Base-by-base conservation (phyloP, 2,329 filamentous ascomycete species). In the Trichophyton rubrum region DNA sequence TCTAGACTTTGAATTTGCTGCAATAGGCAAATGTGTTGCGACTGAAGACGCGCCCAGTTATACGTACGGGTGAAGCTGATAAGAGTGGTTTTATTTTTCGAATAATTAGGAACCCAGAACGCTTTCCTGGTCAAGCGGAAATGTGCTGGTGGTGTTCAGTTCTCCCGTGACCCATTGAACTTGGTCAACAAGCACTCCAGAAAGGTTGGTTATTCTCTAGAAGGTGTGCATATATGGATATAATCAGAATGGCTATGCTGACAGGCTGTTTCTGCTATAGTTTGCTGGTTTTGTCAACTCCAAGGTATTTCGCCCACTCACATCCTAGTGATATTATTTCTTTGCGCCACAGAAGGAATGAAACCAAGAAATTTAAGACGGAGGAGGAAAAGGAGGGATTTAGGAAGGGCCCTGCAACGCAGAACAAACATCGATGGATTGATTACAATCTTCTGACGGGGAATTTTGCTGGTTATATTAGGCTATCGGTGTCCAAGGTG, bases 141-240 rank as follows among this genome's bases (percentile, higher is more conserved):
- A 75, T 78, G 79, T 71, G 82, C 81, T 72, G 90, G 89, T 73
- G 88, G 89, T 76, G 81, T 88, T 70, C 88, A 89, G 79, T 90
- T 99, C 84, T 97, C 92, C 70, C 88, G 88, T 71, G 92, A 97
- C 76, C 89, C 91, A 71, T 80, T 96, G 69, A 99, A 97, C 85
- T 79, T 97, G 78, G 82, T 80, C 77, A 97, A 96, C 87, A 81
- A 86, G 79, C 87, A 95, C 82, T 86, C 83, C 71, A 88, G 89
- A 81, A 97, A 95, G 86, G 89, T 93, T 68, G 33, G 64, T 59
- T 20, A 17, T n/a, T 27, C 11, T n/a, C 40, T 53, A 1, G 33
- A 30, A 64, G 67, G 64, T 65, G 56, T 6, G 20, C 3, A 24
- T 15, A 51, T 51, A 51, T 3, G 11, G n/a, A 7, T 13, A 33